Evolutionary conservation across 768 basidiomycete genomes (phyloP), one percentile per base, ranked within the genome.

Genomic region (Lactarius tabidus): DNA sequence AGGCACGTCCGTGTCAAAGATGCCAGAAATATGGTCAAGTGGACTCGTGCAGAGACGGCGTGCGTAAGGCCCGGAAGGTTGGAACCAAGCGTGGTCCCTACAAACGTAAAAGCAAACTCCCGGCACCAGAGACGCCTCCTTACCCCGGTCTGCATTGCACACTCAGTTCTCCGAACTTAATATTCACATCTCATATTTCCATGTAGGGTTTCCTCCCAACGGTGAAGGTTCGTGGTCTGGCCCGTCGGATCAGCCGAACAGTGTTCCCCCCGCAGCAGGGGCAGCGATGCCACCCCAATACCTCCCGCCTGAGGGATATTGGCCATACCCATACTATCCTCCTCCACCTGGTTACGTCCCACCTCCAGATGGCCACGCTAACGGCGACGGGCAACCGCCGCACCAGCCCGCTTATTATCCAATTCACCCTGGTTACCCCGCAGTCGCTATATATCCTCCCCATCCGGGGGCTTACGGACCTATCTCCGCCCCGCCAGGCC

Each of bases 11-110:
- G 2, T 88, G 86, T 73, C 81, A 83, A 60, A 81, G 86, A 33
- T 88, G 86, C 68, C 71, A 81, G 65, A 87, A 86, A 73, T 87
- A 87, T 69, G 85, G 84, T 3, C 77, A 86, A 38, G 79, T 80
- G 15, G 78, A 81, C 31, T 74, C 78, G n/a, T 88, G 86, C 68
- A 68, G 80, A 2, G 86, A 88, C 68, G 85, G 86, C 1, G 76
- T 81, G 20, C 77, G 87, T 66, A 88, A 88, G 72, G 86, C 87
- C 72, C 79, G 87, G 63, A 85, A 86, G 70, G 84, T 82, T 57
- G 83, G 83, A 31, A 77, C 84, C 65, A 84, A 84, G 71, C 81
- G 83, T 23, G 83, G 83, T 3, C 84, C 83, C 2, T 84, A 84
- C 72, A 85, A 84, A 67, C 80, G 82, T 64, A 84, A 83, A 75